phyloP scores from a whole-genome alignment of 768 basidiomycete genomes.

The Termitomyces sp. region DNA sequence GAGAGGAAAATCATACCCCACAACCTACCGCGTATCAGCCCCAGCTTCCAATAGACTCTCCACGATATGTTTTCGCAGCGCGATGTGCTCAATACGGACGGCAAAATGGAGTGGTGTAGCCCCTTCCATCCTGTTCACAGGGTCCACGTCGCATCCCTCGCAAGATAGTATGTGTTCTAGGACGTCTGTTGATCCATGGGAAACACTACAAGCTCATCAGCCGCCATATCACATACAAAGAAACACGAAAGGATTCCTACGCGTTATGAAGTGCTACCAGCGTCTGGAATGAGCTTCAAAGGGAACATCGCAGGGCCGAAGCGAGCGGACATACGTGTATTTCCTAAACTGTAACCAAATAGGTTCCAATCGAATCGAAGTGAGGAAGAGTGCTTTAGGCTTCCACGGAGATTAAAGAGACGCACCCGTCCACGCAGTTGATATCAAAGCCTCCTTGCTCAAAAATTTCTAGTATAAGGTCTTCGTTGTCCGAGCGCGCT shows the following conservation, averaged over 20 bases:
- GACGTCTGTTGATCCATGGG: slow-evolving; percentile 55
- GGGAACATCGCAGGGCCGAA: not conserved
- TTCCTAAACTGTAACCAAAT: slow-evolving; percentile 53
- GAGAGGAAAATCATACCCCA: not conserved
- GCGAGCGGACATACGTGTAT: slow-evolving; percentile 58
- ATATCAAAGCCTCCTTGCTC: slow-evolving; percentile 59
- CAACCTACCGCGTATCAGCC: slow-evolving; percentile 62
- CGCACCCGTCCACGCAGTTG: slow-evolving; percentile 78
- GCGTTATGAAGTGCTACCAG: slow-evolving; percentile 65
- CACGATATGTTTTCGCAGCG: slow-evolving; percentile 52
- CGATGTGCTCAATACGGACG: slow-evolving; percentile 50
- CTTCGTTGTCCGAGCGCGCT: slow-evolving; percentile 71
- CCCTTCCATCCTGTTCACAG: slow-evolving; percentile 62
- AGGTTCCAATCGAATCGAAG: not conserved
- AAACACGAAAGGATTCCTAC: slow-evolving; percentile 28
- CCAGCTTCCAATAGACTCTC: slow-evolving; percentile 76
- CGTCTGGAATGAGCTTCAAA: not conserved
- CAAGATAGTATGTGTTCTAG: slow-evolving; percentile 71
- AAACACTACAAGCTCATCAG: slow-evolving; percentile 35
- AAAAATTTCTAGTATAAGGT: slow-evolving; percentile 60
- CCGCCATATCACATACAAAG: not conserved
- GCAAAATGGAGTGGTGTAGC: slow-evolving; percentile 83
- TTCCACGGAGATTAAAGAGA: slow-evolving; percentile 13
- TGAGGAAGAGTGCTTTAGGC: not conserved
- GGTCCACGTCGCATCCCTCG: slow-evolving; percentile 81